Evolutionary conservation across 768 basidiomycete species (phyloP).

Genomic region (Neoboletus brunneissimus): DNA sequence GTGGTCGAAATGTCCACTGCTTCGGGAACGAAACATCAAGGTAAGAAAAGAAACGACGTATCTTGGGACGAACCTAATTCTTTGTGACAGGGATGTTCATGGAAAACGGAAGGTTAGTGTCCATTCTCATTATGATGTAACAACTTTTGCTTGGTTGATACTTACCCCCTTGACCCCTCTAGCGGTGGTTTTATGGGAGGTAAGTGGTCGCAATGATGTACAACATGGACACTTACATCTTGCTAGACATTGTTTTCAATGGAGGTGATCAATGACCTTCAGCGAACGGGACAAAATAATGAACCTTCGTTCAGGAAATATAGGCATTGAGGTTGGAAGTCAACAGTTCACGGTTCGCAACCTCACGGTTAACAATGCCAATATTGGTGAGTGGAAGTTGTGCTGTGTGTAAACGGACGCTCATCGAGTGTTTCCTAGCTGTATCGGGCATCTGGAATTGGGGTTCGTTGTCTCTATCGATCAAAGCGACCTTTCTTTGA

Average conservation of each 20-base stretch:
- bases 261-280: constrained; percentile 28
- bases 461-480: constrained; percentile 28
- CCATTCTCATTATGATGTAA: background rate
- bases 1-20: constrained; percentile 69
- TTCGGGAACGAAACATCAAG: constrained; percentile 61
- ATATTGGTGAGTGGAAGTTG: constrained; percentile 29
- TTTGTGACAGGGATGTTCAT: constrained; percentile 51
- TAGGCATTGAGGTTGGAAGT: constrained; percentile 71
- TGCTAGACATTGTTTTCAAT: constrained; percentile 40
- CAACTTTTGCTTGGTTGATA: background rate
- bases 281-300: background rate
- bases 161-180: background rate
- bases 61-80: background rate
- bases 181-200: constrained; percentile 55
- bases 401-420: background rate
- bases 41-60: constrained; percentile 31
- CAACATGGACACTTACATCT: background rate
- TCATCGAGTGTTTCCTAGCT: constrained; percentile 16
- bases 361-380: constrained; percentile 49
- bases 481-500: background rate
- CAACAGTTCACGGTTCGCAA: constrained; percentile 78
- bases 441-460: constrained; percentile 39
- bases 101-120: constrained; percentile 62
- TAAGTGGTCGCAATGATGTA: constrained; percentile 25
- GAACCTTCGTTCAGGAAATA: constrained; percentile 31